Percentiles rank a stretch among this genome's conserved stretches.
phyloP scores from a whole-genome alignment of 208 protist genomes.

The Vickermania spadyakhi region DNA sequence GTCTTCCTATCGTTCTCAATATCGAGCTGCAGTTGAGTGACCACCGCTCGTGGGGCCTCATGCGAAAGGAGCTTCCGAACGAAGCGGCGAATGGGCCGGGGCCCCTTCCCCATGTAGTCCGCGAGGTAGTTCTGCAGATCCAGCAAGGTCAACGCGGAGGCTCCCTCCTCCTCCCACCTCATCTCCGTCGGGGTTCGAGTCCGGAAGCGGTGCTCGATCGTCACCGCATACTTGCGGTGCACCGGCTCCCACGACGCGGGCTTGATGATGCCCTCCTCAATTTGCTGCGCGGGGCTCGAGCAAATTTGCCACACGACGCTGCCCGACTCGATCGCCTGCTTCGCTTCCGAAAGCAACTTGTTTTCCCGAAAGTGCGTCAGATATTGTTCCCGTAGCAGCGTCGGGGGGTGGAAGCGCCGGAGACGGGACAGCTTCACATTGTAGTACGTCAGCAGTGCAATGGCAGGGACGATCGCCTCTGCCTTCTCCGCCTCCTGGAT shows the following conservation, averaged over 20 bases:
- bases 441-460: constrained; percentile 37
- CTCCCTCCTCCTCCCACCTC: constrained; percentile 28
- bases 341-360: constrained; percentile 44
- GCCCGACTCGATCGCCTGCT: constrained; percentile 51
- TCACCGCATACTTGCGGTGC: constrained; percentile 42
- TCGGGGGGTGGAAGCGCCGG: constrained; percentile 55
- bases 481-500: constrained; percentile 29
- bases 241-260: constrained; percentile 69
- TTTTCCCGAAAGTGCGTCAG: constrained; percentile 58
- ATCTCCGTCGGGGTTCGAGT: constrained; percentile 33
- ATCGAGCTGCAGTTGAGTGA: constrained; percentile 2
- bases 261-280: constrained; percentile 75
- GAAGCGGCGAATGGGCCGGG: constrained; percentile 54
- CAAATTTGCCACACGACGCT: constrained; percentile 76
- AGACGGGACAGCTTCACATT: constrained; percentile 44
- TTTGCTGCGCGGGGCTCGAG: constrained; percentile 45
- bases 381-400: constrained; percentile 72
- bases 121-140: constrained; percentile 45
- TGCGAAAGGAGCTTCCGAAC: constrained; percentile 45
- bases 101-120: constrained; percentile 76
- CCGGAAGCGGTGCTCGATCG: constrained; percentile 66
- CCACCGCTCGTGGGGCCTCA: constrained; percentile 17
- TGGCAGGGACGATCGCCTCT: constrained; percentile 15
- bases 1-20: constrained; percentile 13
- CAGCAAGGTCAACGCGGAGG: constrained; percentile 12